Evolutionary conservation across 2,329 filamentous ascomycete species (phyloP), one percentile per base, ranked within the genome.

Genomic region (Neofusicoccum umdonicola): DNA sequence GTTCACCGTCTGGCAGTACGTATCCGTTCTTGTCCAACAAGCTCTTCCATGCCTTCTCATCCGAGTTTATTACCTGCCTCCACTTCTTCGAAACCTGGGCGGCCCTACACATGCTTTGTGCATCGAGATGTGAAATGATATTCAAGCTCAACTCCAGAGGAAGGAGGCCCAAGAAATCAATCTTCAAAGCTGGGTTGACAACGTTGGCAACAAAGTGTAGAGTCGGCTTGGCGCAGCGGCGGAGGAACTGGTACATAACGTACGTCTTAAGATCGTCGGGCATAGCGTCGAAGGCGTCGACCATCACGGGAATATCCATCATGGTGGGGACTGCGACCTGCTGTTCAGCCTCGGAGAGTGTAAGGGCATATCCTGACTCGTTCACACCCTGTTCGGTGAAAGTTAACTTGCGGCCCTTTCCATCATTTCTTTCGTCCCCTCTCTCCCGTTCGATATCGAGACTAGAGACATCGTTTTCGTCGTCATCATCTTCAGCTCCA

Each of bases 1-100:
- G 83, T 77, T 99, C 95, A 17, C 91, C 92, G 0, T 88, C 83
- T 0, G 92, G 89, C 1, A 99, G 81, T 34, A 81, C 81, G 76
- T 91, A 97, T 0, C 92, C 92, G 74, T 97, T 93, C 1, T 83
- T 84, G 67, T 97, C 93, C 47, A 99, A 88, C 0, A 97, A 82
- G 68, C 93, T 90, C 78, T 96, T 98, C 95, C 95, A 99, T 13
- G 93, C 92, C 54, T 90, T 93, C 78, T 99, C 95, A 73, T 98
- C 94, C 7, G 90, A 90, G 72, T 98, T 94, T 61, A 97, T 88
- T 44, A 97, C 88, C 68, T 90, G 88, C 48, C 95, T 88, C 95
- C 95, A 99, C 73, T 91, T 90, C 76, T 92, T 97, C 0, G 94
- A 98, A 4, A 98, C 95, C 71, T 95, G 93, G 1, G 95, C 91